Conservation (phyloP, 805 yeast genomes). For the Kluyveromyces aestuarii region DNA sequence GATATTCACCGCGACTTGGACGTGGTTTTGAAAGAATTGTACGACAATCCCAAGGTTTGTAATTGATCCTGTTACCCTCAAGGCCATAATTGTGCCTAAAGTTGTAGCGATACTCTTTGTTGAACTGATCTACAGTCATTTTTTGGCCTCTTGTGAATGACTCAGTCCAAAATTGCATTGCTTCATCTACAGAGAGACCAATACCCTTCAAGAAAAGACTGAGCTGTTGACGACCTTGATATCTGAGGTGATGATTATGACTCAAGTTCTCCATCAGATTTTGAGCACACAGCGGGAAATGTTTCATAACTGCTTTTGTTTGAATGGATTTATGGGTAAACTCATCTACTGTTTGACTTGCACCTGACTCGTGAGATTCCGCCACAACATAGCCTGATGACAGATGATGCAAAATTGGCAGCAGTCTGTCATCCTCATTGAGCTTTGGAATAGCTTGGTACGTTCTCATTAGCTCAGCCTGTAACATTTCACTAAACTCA, state of each 20-base stretch:
- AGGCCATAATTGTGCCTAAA: conserved; percentile 85
- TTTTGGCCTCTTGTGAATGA: conserved; percentile 51
- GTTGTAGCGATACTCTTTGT: conserved; percentile 82
- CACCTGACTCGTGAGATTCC: conserved; percentile 36
- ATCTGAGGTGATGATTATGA: conserved; percentile 63
- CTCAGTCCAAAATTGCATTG: conserved; percentile 72
- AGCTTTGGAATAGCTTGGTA: conserved; percentile 72
- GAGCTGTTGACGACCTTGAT: conserved; percentile 78
- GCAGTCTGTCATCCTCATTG: conserved; percentile 84
- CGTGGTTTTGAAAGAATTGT: conserved; percentile 64
- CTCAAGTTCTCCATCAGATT: conserved; percentile 55
- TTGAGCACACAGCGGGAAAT: conserved; percentile 77
- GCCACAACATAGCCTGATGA: conserved; percentile 60
- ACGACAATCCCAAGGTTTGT: conserved; percentile 78
- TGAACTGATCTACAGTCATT: conserved; percentile 63
- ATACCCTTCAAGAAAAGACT: conserved; percentile 81
- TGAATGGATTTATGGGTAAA: conserved; percentile 57
- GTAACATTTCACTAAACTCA: conserved; percentile 53
- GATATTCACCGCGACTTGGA: conserved; percentile 60
- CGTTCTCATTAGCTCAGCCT: conserved; percentile 49
- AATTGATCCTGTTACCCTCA: conserved; percentile 82
- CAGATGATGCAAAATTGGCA: conserved; percentile 75
- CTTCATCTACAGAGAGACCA: conserved; percentile 82
- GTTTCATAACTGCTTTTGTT: conserved; percentile 42
- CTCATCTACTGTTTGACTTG: conserved; percentile 32